phyloP scores from a whole-genome alignment of 108 stramenopile species.

The Nitzschia sp. region DNA sequence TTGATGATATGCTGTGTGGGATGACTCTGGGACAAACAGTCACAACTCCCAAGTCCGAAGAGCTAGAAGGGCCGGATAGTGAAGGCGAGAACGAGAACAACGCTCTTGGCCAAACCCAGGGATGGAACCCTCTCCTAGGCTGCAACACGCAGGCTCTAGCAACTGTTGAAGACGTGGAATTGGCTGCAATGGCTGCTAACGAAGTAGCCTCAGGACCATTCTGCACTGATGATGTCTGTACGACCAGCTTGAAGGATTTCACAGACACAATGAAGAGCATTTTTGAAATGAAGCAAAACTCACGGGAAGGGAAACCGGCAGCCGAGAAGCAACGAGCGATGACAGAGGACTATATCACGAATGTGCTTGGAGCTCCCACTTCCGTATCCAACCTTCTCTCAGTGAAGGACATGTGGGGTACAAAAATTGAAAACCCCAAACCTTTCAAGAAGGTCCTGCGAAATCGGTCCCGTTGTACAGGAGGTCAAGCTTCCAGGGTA shows the following conservation, averaged over 20 bases:
- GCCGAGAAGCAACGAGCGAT: slow-evolving; percentile 5
- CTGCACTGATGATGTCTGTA: slow-evolving; percentile 52
- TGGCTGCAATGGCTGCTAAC: slow-evolving; percentile 18
- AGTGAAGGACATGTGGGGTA: slow-evolving; percentile 25
- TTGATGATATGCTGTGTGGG: slow-evolving; percentile 14
- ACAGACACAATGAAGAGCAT: slow-evolving; percentile 45
- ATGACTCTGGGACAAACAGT: not conserved
- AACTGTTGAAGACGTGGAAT: slow-evolving; percentile 32
- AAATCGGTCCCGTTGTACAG: slow-evolving; percentile 33
- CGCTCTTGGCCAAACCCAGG: not conserved
- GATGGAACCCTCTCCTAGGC: slow-evolving; percentile 8
- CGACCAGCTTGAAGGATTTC: slow-evolving; percentile 41
- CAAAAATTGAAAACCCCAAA: slow-evolving; percentile 1
- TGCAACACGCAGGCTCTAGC: slow-evolving; percentile 18
- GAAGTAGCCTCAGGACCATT: slow-evolving; percentile 28
- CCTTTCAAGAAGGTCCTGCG: slow-evolving; percentile 15
- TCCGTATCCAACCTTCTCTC: slow-evolving; percentile 21
- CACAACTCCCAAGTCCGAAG: too few species aligned
- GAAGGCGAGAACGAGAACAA: too few species aligned
- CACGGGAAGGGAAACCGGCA: slow-evolving; percentile 1
- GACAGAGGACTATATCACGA: slow-evolving; percentile 40
- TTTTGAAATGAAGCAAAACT: slow-evolving; percentile 36
- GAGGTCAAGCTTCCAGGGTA: slow-evolving; percentile 31
- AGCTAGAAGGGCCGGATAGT: too few species aligned
- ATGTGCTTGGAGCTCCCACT: slow-evolving; percentile 27